A percentile compares a stretch with the other conserved stretches of the same genome.
Conservation (phyloP, 371 early-diverging fungal genomes). For the Mucor saturninus region DNA sequence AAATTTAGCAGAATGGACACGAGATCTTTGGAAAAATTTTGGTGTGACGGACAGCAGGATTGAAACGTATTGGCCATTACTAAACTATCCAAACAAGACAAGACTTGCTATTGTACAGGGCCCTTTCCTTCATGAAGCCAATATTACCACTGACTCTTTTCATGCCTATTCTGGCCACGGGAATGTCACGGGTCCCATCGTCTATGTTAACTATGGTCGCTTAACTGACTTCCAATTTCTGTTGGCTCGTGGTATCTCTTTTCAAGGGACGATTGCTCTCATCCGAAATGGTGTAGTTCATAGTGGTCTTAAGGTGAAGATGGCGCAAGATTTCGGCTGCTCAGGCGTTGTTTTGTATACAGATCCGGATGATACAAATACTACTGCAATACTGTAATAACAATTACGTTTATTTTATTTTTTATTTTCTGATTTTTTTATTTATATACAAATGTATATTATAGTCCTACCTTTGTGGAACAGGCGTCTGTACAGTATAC, state of each 20-base stretch:
- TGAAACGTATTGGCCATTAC: constrained; percentile 60
- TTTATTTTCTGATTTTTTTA: background rate
- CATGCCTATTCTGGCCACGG: constrained; percentile 69
- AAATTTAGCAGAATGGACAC: constrained; percentile 59
- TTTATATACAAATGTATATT: background rate
- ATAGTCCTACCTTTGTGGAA: constrained; percentile 42
- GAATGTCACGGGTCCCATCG: constrained; percentile 60
- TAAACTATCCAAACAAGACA: constrained; percentile 61
- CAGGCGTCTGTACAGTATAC: constrained; percentile 62
- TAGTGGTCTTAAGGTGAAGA: constrained; percentile 65
- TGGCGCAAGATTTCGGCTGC: constrained; percentile 62
- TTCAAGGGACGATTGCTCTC: constrained; percentile 63
- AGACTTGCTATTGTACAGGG: constrained; percentile 57
- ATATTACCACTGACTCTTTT: constrained; percentile 61
- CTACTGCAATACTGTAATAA: background rate
- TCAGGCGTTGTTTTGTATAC: constrained; percentile 63
- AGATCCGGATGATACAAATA: constrained; percentile 52
- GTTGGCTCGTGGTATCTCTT: constrained; percentile 35
- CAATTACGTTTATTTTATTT: background rate
- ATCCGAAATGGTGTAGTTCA: constrained; percentile 60
- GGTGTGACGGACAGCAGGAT: constrained; percentile 56
- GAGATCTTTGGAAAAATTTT: constrained; percentile 48
- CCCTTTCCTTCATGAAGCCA: constrained; percentile 42
- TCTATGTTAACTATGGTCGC: constrained; percentile 73
- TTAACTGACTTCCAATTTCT: constrained; percentile 62